These are phyloP conservation scores for Rheum nobile DNA, from an alignment of 148 eudicot species.

Conservation along the genomic window DNA sequence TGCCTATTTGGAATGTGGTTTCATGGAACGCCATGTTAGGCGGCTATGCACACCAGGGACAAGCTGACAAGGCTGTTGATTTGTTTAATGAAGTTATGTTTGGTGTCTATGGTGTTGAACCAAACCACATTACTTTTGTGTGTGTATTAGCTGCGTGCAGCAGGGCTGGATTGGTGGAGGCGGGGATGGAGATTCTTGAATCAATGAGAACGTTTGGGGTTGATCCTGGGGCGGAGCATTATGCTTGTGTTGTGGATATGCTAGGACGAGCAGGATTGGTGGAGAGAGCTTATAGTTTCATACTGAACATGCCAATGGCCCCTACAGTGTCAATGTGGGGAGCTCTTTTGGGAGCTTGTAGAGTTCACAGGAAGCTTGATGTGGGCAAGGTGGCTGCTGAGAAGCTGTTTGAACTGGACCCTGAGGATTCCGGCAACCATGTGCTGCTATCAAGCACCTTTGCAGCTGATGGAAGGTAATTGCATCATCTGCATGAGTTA, in stretches of 20 bases:
- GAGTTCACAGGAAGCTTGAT: constrained; percentile 24
- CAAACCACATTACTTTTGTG: constrained; percentile 49
- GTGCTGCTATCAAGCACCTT: constrained; percentile 37
- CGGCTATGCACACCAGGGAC: constrained; percentile 51
- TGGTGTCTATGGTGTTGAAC: constrained; percentile 12
- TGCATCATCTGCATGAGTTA: not conserved
- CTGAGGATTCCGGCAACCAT: constrained; percentile 33
- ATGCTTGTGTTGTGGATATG: constrained; percentile 28
- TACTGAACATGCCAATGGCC: constrained; percentile 20
- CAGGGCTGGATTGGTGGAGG: constrained; percentile 37
- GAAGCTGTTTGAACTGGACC: constrained; percentile 27
- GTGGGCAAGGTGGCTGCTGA: constrained; percentile 24
- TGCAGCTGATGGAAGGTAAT: constrained; percentile 17
- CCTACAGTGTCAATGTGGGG: constrained; percentile 35
- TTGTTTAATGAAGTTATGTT: constrained; percentile 30
- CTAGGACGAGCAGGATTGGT: constrained; percentile 26
- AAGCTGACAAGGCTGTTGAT: constrained; percentile 34
- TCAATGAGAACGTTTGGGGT: constrained; percentile 24
- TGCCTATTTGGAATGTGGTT: constrained; percentile 30
- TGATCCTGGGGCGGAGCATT: constrained; percentile 20
- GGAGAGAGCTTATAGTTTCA: constrained; percentile 20
- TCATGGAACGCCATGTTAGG: constrained; percentile 50
- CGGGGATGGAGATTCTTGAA: constrained; percentile 49
- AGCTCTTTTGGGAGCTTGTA: constrained; percentile 34
- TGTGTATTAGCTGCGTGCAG: constrained; percentile 51